Percentiles rank a stretch among this genome's conserved stretches.
These are phyloP conservation scores for Neofusicoccum umdonicola DNA, from an alignment of 2,329 filamentous ascomycete genomes.

Conservation along the genomic window DNA sequence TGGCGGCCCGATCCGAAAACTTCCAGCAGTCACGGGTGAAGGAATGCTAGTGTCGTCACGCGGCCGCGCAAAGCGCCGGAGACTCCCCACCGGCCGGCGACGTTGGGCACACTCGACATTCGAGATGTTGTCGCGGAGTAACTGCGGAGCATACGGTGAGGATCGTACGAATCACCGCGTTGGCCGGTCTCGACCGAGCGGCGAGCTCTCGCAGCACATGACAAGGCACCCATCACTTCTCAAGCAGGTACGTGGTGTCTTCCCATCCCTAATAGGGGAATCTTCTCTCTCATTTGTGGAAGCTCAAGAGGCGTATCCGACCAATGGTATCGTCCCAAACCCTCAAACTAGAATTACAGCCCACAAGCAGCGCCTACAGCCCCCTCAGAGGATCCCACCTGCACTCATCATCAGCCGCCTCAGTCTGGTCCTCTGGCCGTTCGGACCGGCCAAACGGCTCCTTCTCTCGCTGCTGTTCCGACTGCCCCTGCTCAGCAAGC, in stretches of 20 bases:
- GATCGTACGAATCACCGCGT: not conserved
- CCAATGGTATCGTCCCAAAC: constrained; percentile 6
- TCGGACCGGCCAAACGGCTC: constrained; percentile 8
- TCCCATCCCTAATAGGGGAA: not conserved
- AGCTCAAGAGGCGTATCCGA: not conserved
- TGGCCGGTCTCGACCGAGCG: not conserved
- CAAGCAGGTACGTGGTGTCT: not conserved
- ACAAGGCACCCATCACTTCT: not conserved
- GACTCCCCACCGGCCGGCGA: not conserved
- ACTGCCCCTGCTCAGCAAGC: not conserved
- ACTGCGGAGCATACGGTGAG: not conserved
- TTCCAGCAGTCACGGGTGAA: not conserved
- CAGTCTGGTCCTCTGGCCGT: constrained; percentile 21
- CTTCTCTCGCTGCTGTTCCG: not conserved
- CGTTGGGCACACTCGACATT: not conserved
- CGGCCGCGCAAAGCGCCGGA: not conserved
- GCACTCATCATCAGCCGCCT: constrained; percentile 25
- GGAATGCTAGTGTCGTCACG: not conserved
- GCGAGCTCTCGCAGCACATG: not conserved
- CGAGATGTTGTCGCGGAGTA: not conserved
- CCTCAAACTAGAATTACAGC: not conserved
- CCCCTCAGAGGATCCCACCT: constrained; percentile 3
- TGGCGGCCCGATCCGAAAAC: constrained; percentile 4
- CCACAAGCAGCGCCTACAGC: no score
- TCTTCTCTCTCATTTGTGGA: not conserved